phyloP scores from a whole-genome alignment of 495 filamentous ascomycete species.

The Penicillium maclennaniae region DNA sequence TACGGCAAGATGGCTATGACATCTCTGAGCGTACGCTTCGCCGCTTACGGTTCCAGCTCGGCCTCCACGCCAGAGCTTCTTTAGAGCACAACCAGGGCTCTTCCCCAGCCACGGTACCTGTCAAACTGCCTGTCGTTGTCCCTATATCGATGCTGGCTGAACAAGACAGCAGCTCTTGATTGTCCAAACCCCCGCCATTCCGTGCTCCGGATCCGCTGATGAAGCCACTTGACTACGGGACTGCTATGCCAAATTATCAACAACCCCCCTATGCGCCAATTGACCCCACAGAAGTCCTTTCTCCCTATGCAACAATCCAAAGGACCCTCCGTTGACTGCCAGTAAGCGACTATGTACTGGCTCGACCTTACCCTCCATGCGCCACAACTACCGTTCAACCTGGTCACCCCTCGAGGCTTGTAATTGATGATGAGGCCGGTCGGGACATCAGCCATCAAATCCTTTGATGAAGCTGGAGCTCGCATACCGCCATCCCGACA shows the following conservation, averaged over 20 bases:
- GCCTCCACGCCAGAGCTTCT: constrained; percentile 24
- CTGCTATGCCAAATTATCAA: neutral
- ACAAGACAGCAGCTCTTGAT: constrained; percentile 1
- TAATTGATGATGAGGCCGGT: neutral
- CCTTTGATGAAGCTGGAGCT: neutral
- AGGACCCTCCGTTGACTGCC: constrained; percentile 1
- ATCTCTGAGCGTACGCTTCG: constrained; percentile 27
- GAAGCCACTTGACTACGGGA: neutral
- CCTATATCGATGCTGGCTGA: constrained; percentile 6
- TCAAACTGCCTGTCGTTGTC: constrained; percentile 5
- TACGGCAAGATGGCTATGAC: constrained; percentile 26
- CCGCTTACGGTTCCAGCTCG: constrained; percentile 25
- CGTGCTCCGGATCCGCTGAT: constrained; percentile 5
- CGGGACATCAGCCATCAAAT: neutral
- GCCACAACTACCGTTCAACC: neutral
- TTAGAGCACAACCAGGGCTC: constrained; percentile 11
- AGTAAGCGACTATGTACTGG: constrained; percentile 9
- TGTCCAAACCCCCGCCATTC: neutral
- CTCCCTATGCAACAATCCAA: constrained; percentile 18
- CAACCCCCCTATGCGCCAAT: constrained; percentile 10
- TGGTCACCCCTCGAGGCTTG: constrained; percentile 1
- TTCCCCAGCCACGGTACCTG: neutral
- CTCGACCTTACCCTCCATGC: constrained; percentile 2
- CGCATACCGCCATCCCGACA: neutral
- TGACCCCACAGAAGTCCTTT: neutral